Evolutionary conservation across 1,284 basidiomycete species (phyloP), one percentile per base, ranked within the genome.

Genomic region (Trichosporon coremiiforme): DNA sequence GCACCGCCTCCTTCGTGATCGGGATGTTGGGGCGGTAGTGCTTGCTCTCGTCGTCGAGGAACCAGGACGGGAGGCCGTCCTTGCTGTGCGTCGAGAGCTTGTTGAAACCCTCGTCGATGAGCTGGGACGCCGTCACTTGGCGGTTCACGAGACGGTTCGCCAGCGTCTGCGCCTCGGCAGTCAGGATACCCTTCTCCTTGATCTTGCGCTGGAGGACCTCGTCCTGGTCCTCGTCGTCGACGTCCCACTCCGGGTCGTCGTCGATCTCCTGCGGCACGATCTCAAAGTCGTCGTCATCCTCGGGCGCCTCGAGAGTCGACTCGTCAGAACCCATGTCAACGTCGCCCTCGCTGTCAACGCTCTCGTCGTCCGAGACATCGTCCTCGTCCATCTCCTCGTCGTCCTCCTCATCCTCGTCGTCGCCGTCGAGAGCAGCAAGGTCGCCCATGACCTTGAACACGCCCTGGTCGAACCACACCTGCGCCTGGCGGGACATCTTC

Each of bases 81-180:
- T 95, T 97, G 74, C 93, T 88, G 77, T 94, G 91, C 70, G 96
- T 89, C 2, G 94, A 91, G 83, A 95, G 92, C 22, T 94, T 92
- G 85, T 91, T 95, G 86, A 99, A 99, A 17, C 97, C 97, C 68
- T 97, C 92, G 79, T 99, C 94, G 78, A 99, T 88, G 20, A 99
- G 87, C 55, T 94, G 88, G 6, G 92, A 92, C 79, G 91, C 91
- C 0, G 95, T 98, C 76, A 87, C 93, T 84, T 94, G 86, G 29
- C 94, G 91, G 82, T 99, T 99, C 69, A 98, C 93, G 17, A 99
- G 87, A 75, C 91, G 89, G 75, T 95, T 93, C 0, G 97, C 97
- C 31, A 99, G 86, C 0, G 94, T 92, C 63, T 98, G 89, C 2
- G 97, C 94, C 84, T 98, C 95, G 29, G 91, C 90, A 1, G 95